Base-by-base conservation (phyloP, 2,329 filamentous ascomycete genomes). In the Calycina herbarum region DNA sequence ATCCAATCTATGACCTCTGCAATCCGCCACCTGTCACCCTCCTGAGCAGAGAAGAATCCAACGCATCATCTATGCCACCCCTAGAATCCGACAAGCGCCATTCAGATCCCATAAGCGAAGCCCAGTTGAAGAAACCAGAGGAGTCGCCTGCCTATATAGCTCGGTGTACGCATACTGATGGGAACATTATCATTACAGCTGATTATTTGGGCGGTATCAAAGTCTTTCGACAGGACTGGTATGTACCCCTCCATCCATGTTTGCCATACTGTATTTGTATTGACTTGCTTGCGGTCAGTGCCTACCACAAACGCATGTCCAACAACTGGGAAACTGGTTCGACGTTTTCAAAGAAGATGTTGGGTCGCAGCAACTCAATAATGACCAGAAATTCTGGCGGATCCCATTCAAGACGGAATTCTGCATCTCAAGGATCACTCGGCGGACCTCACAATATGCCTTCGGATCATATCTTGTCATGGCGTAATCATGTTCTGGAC, bases 1-100 rank as follows among this genome's bases (percentile, higher is more conserved):
- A 99, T 75, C 94, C 95, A 1, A 86, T 99, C n/a, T 99, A 93
- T 76, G 94, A 97, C 72, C 83, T 98, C 0, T 98, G 95, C 82
- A 98, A 98, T 72, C 95, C 95, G 5, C 95, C 94, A 0, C 93
- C 94, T 0, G 88, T 98, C 17, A 94, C 88, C 6, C 82, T 98
- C 20, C 82, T 94, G 67, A 93, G 90, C 70, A 85, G 89, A 31
- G 87, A 89, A 24, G 92, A 95, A 72, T 84, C 84, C 17, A 75
- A 78, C 61, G 76, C 78, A 5, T 83, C 82, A 1, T 85, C 84
- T 0, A 81, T 79, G 68, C 66, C 68, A 51, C 57, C 54, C 56
- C 58, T 61, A 20, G 62, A 69, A 33, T 65, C 66, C 15, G 72
- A 73, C 15, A 74, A 73, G 57, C 66, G 72, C 20, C 61, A 66